phyloP scores from a whole-genome alignment of 1,284 basidiomycete genomes.

The Lignosus rhinocerotis region DNA sequence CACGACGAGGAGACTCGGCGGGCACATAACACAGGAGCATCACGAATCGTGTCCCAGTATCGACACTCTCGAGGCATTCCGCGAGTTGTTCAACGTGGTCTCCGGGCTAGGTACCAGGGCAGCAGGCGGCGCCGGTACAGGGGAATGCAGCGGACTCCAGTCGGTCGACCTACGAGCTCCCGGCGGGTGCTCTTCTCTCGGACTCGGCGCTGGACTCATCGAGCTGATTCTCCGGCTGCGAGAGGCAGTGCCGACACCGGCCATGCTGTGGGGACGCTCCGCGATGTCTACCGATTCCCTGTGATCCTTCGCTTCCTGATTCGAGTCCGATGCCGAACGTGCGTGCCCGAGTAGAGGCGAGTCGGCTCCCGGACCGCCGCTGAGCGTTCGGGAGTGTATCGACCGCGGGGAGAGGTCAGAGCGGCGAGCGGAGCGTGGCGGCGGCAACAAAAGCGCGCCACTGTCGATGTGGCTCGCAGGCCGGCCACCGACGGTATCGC shows the following conservation, averaged over 20 bases:
- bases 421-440: constrained; percentile 11
- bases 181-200: neutral
- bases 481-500: constrained; percentile 20
- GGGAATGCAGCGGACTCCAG: neutral
- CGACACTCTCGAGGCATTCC: constrained; percentile 13
- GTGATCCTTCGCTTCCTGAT: neutral
- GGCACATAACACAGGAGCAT: neutral
- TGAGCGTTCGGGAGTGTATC: constrained; percentile 28
- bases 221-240: constrained; percentile 1
- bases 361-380: constrained; percentile 26
- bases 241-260: constrained; percentile 24
- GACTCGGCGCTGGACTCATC: neutral
- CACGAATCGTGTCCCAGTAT: constrained; percentile 10
- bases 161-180: neutral
- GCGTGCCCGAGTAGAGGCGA: constrained; percentile 36
- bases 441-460: neutral
- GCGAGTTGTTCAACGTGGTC: neutral
- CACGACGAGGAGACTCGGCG: too few relatives aligned
- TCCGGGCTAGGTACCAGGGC: too few relatives aligned
- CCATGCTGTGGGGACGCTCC: constrained; percentile 22
- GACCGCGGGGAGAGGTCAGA: constrained; percentile 17
- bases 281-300: constrained; percentile 17
- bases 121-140: neutral
- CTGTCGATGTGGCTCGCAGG: constrained; percentile 4
- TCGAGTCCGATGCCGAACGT: constrained; percentile 25